Base-by-base conservation (phyloP, 495 filamentous ascomycete species). In the Tuber microsphaerosporum region DNA sequence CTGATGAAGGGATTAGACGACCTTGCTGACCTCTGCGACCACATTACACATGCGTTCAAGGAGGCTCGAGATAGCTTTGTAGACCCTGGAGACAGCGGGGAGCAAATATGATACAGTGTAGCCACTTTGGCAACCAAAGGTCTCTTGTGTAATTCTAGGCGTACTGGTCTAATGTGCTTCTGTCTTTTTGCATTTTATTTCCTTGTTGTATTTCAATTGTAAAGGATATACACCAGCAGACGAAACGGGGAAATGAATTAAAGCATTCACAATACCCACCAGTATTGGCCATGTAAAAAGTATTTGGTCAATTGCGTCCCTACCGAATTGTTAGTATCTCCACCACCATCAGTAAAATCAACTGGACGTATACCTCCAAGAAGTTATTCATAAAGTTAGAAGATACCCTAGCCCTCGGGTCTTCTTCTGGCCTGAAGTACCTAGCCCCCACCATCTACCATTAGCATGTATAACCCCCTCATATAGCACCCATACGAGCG, bases 351-450 rank as follows among this genome's bases (percentile, higher is more conserved):
- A 51, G 41, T 34, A 39, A 19, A 73, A 26, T 41, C 41, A 44
- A 6, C 77, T 85, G 75, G 14, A 34, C 17, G 56, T 34, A 65
- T 87, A 91, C 92, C 90, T 99, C 92, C 82, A 98, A 86, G 87
- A 99, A 99, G 44, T 93, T 93, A 76, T 88, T 87, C 85, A 99
- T 93, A 85, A 99, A 98, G 84, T 89, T 93, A 75, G 88, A 86
- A 43, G 95, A 95, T 84, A 97, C 85, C 79, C 88, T 89, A 75
- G 91, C 91, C 76, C 87, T 89, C 39, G 90, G 88, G 77, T 97
- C 92, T 84, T 97, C 94, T 84, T 97, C 93, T 83, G 90, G 86
- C 81, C 93, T 89, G 88, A 97, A 99, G 86, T 96, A 83, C 70
- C 80, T 82, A 74, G 71, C 7, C 70, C 71, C 34, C 46, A 70